phyloP scores from a whole-genome alignment of 768 basidiomycete species.

The Boletales sp. region DNA sequence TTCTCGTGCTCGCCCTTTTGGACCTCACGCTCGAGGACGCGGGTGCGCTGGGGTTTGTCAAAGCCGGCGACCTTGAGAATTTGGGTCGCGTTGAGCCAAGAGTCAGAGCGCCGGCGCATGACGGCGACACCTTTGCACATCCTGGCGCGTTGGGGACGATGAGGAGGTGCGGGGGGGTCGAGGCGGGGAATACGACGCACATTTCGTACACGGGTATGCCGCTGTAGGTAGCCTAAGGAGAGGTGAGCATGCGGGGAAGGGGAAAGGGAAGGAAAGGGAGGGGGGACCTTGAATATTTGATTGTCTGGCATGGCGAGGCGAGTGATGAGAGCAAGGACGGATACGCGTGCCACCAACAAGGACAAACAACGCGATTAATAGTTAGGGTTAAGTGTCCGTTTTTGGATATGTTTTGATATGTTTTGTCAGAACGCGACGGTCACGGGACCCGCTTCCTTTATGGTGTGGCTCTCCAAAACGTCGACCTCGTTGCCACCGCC shows the following conservation, averaged over 20 bases:
- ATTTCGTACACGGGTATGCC: slow-evolving; percentile 92
- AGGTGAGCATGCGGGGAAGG: slow-evolving; percentile 3
- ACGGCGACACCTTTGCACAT: slow-evolving; percentile 96
- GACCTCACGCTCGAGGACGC: slow-evolving; percentile 95
- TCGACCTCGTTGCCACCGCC: slow-evolving; percentile 27
- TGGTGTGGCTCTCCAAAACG: slow-evolving; percentile 1
- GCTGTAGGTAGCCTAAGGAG: slow-evolving; percentile 79
- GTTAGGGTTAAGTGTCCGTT: background rate
- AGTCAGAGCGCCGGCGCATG: slow-evolving; percentile 94
- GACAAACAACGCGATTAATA: slow-evolving; percentile 41
- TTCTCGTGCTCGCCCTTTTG: slow-evolving; percentile 99
- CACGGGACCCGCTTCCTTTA: slow-evolving; percentile 35
- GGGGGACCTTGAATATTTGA: slow-evolving; percentile 83
- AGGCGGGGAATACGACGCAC: slow-evolving; percentile 48
- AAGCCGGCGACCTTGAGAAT: slow-evolving; percentile 99
- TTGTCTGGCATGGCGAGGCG: slow-evolving; percentile 80
- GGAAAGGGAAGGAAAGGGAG: background rate
- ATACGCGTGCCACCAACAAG: slow-evolving; percentile 39
- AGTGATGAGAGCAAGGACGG: too few species aligned
- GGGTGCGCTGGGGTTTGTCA: slow-evolving; percentile 97
- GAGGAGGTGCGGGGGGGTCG: slow-evolving; percentile 32
- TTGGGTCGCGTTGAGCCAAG: slow-evolving; percentile 98
- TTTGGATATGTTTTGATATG: slow-evolving; percentile 13
- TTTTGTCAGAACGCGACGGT: slow-evolving; percentile 33
- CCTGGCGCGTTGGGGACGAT: slow-evolving; percentile 54